Base-by-base conservation (phyloP, 495 filamentous ascomycete genomes). In the Lophium mytilinum region DNA sequence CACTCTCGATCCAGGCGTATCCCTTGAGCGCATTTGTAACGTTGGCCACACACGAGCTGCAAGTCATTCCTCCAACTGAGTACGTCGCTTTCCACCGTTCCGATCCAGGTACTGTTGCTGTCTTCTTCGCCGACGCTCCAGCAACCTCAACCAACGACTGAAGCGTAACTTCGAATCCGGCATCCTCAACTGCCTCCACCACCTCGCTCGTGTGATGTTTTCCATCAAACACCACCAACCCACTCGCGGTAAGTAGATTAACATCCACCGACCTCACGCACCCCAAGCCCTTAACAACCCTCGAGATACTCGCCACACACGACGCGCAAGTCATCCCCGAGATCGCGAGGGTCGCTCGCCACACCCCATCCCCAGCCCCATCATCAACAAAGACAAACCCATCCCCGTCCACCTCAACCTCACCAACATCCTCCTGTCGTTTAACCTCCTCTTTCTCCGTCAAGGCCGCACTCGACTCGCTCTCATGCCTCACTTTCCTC, bases 11-110 rank as follows among this genome's bases (percentile, higher is more conserved):
- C 72, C 82, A 93, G 9, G 77, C 62, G 34, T 80, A 73, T 54
- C 82, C 78, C 53, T 85, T 73, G 36, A 95, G 61, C 6, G 80
- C 82, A 24, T 79, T 69, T 12, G 80, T 86, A 61, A 95, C 80
- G 42, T 72, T 73, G 40, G 79, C 81, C 11, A 81, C 77, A 66
- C 90, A 96, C 4, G 86, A 77, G 18, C 82, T 81, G 66, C 90
- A 96, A 6, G 86, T 93, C 88, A 96, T 93, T 12, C 89, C 89
- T 21, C 78, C 82, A 52, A 96, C 83, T 6, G 85, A 80, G 57
- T 89, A 75, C 1, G 83, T 81, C 3, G 80, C 87, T 54, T 52
- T 55, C 70, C 70, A 72, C 39, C 53, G 49, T 30, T 69, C 62
- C 17, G 49, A 0, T 11, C n/a, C 47, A 9, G 10, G 41, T 55